Base-by-base conservation (phyloP, 345 rosid genomes). In the Bruguiera gymnorhiza region DNA sequence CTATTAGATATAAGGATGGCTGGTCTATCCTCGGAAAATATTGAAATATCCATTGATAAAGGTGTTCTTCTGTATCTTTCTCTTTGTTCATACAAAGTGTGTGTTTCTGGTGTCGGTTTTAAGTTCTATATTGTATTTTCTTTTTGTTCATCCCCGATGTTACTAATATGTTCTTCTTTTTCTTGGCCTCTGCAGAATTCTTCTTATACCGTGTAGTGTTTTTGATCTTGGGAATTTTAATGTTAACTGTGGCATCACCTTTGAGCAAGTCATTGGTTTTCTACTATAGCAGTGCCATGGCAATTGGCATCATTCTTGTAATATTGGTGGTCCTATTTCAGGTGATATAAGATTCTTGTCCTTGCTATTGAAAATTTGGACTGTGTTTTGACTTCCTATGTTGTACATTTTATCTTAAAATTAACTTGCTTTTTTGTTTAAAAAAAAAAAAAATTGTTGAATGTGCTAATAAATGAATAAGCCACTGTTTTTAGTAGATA, bases 201-300 rank as follows among this genome's bases (percentile, higher is more conserved):
- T 85, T 77, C 71, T 34, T 74, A 26, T 84, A 89, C 59, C 98
- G 97, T 24, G 52, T 85, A n/a, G 48, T 89, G 31, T 87, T 94
- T 74, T 81, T 91, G 20, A 43, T 87, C 39, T 18, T 79, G 56
- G 98, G 97, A 71, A 69, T 86, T n/a, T 10, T 88, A 21, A 64
- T 94, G 62, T 62, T 87, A 83, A 87, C 79, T 55, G 81, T 81
- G 65, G 93, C 97, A 66, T 79, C 95, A 48, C 31, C 78, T 15
- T 68, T 89, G 74, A 91, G 98, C 88, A 75, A 87, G 70, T 94
- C 98, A 19, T 73, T 94, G 70, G 84, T 76, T 6, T 91, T 94
- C 79, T 94, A 91, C 84, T 94, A 94, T 75, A 68, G 92, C 80
- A 85, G 98, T 77, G 95, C 97, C 43, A 94, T 94, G 97, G 85